A percentile compares a stretch with the other conserved stretches of the same genome.
phyloP scores from a whole-genome alignment of 768 basidiomycete species.

The Mycena latifolia region DNA sequence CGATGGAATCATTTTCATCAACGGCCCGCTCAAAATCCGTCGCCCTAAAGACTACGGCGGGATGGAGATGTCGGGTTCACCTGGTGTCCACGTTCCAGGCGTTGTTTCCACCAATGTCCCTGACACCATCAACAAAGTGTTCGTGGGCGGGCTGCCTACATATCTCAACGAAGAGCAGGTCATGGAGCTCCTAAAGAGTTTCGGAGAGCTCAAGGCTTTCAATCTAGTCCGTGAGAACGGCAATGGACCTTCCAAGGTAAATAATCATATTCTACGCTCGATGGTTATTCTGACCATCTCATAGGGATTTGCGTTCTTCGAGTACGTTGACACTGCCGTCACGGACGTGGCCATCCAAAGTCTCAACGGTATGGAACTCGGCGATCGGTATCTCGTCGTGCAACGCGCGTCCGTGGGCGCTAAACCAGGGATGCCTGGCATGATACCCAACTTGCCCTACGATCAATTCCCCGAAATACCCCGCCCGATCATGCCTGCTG shows the following conservation, averaged over 20 bases:
- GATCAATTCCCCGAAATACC: constrained; percentile 89
- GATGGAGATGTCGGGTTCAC: constrained; percentile 64
- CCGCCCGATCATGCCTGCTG: constrained; percentile 89
- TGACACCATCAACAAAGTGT: constrained; percentile 98
- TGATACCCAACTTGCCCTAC: constrained; percentile 78
- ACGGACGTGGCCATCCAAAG: constrained; percentile 98
- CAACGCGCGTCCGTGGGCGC: constrained; percentile 97
- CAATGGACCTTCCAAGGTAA: constrained; percentile 88
- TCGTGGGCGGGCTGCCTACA: constrained; percentile 94
- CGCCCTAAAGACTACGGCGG: constrained; percentile 98
- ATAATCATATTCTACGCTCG: constrained; percentile 25
- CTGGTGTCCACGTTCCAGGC: constrained; percentile 89
- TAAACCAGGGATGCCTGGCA: constrained; percentile 75
- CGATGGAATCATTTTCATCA: constrained; percentile 96
- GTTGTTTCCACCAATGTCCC: constrained; percentile 97
- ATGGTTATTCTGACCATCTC: constrained; percentile 24
- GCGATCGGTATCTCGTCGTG: constrained; percentile 94
- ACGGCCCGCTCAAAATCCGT: constrained; percentile 96
- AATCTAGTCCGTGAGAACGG: constrained; percentile 97
- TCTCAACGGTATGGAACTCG: constrained; percentile 97
- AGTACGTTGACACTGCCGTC: constrained; percentile 90
- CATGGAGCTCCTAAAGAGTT: constrained; percentile 96
- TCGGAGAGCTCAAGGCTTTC: constrained; percentile 98
- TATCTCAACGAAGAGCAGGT: constrained; percentile 99
- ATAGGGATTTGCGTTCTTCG: constrained; percentile 99